These are phyloP conservation scores for Vitis amurensis DNA, from an alignment of 164 flowering plant species.

Conservation along the genomic window DNA sequence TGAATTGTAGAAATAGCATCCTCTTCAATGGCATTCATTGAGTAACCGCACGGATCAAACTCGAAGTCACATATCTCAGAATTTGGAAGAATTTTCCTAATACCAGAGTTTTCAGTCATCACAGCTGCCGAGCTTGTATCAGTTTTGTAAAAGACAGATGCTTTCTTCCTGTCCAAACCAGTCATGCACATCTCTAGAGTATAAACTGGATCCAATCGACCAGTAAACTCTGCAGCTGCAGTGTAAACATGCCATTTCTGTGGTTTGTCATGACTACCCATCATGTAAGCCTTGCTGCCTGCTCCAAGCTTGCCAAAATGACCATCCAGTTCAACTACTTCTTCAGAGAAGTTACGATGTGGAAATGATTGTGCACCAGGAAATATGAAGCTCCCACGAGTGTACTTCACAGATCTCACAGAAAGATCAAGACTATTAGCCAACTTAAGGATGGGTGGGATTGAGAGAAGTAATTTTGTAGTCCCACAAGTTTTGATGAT, in stretches of 20 bases:
- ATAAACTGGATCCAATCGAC: slow-evolving; percentile 21
- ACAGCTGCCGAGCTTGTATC: slow-evolving; percentile 48
- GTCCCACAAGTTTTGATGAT: slow-evolving; percentile 92
- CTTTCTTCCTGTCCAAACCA: slow-evolving; percentile 55
- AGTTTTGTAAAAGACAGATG: slow-evolving; percentile 76
- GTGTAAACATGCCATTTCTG: slow-evolving; percentile 85
- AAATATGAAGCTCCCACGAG: slow-evolving; percentile 82
- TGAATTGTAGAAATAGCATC: slow-evolving; percentile 79
- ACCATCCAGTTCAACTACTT: slow-evolving; percentile 65
- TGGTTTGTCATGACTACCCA: slow-evolving; percentile 40
- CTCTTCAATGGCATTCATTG: slow-evolving; percentile 76
- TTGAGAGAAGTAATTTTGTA: slow-evolving; percentile 71
- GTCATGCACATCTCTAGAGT: slow-evolving; percentile 93
- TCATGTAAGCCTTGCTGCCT: slow-evolving; percentile 54
- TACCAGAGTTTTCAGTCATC: slow-evolving; percentile 73
- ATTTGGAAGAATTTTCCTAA: slow-evolving; percentile 66
- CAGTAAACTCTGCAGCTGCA: slow-evolving; percentile 36
- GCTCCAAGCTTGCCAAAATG: slow-evolving; percentile 54
- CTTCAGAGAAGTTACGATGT: slow-evolving; percentile 81
- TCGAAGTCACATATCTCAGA: slow-evolving; percentile 78
- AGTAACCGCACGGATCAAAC: slow-evolving; percentile 90
- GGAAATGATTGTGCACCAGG: slow-evolving; percentile 80
- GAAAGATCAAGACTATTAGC: slow-evolving; percentile 52
- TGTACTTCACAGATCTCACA: slow-evolving; percentile 64
- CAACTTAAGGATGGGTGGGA: slow-evolving; percentile 64